Base-by-base conservation (phyloP, 495 filamentous ascomycete species). In the Hyphodiscus hymeniophilus region DNA sequence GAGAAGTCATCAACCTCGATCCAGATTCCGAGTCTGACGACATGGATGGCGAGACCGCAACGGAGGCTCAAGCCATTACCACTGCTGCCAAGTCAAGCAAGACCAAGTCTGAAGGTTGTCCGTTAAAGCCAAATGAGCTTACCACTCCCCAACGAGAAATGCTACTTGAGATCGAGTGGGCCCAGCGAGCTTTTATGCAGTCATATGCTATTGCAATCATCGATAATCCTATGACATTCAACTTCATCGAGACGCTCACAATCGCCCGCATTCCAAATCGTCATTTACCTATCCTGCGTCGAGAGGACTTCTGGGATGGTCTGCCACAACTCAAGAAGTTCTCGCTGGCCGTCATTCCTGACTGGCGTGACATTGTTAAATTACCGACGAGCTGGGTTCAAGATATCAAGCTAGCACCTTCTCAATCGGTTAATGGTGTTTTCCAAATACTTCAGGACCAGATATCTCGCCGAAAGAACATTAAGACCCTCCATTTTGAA, bases 141-240 rank as follows among this genome's bases (percentile, higher is more conserved):
- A 71, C 68, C 2, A 62, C 63, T n/a, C 57, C 69, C 5, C 77
- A 82, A 58, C 69, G 63, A 31, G 73, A 79, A 54, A 76, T 77
- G 73, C 55, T 82, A 8, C 57, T 75, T 20, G 74, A 80, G 54
- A 73, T 71, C 15, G 66, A 74, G 22, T 75, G 76, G 69, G 76
- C 77, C 5, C 76, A 82, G 48, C 54, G 65, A 18, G 77, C 76
- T 3, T 76, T 82, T 34, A 60, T 82, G 18, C 67, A 70, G 11
- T 74, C 75, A 2, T 80, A 77, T 52, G 63, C 71, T 46, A 62
- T 79, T 18, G 64, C 76, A 3, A 54, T 78, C 16, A 63, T 73
- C 3, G 74, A 77, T 43, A 76, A 76, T 24, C 52, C 61, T 6
- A 16, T 22, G 1, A 66, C 51, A 23, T 78, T 77, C 42, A 13